Conservation (phyloP, 2,329 filamentous ascomycete species). For the Lachnellula cervina region DNA sequence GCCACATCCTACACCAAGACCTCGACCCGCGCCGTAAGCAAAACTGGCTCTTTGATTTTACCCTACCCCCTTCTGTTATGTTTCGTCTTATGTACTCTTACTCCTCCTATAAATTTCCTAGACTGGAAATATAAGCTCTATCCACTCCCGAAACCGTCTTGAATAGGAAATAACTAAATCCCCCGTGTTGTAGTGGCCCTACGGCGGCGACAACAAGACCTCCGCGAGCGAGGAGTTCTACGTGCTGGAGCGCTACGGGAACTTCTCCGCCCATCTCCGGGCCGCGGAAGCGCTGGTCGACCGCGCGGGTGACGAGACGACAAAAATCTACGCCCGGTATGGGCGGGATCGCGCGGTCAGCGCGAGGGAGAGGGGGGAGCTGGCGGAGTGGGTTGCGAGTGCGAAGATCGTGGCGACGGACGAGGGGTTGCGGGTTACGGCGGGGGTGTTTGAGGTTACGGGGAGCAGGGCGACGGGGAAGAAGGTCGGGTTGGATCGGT, state of each 20-base stretch:
- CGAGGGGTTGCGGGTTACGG: conserved; percentile 51
- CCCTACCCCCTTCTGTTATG: no score
- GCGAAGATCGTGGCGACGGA: conserved; percentile 61
- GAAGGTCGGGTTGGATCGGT: conserved; percentile 58
- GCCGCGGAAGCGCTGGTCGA: conserved; percentile 56
- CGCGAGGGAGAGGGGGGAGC: conserved; percentile 49
- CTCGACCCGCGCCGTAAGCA: conserved; percentile 51
- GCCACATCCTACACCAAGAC: conserved; percentile 53
- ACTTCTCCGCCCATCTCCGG: conserved; percentile 56
- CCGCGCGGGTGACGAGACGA: conserved; percentile 45
- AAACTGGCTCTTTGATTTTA: no score
- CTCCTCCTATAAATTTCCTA: no score
- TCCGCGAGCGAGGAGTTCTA: conserved; percentile 59
- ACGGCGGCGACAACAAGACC: conserved; percentile 55
- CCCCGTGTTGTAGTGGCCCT: no score
- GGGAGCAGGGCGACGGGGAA: conserved; percentile 52
- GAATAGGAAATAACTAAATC: no score
- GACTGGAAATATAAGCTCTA: no score
- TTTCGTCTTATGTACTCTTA: no score
- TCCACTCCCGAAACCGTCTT: no score
- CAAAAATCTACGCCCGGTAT: conserved; percentile 42
- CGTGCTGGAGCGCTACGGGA: conserved; percentile 59
- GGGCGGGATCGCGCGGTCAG: conserved; percentile 41
- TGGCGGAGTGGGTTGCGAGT: conserved; percentile 58
- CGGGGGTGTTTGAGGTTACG: conserved; percentile 60